Evolutionary conservation across 768 basidiomycete species (phyloP), one percentile per base, ranked within the genome.

Genomic region (Hericium alpestre): DNA sequence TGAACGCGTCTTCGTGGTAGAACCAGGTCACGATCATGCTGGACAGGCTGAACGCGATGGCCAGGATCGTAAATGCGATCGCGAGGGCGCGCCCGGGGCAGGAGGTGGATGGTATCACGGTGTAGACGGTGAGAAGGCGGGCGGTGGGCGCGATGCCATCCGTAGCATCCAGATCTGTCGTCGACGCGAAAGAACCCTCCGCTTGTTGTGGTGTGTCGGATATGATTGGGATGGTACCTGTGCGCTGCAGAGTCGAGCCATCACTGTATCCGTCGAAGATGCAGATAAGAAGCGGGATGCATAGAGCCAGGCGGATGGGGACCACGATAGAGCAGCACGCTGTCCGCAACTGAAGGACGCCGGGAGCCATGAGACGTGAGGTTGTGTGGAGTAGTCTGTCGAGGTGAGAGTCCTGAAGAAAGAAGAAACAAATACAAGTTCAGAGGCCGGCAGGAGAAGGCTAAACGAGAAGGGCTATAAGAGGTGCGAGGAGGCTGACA

Each of bases 281-380:
- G 52, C 55, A 61, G 38, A 61, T 56, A 37, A 61, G 60, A 4
- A 59, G 58, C 6, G 60, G 60, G 20, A 61, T 51, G 46, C 60
- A 59, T 38, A 61, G 43, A 4, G 60, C 60, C 27, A 61, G 54
- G 48, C 60, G 60, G 40, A 61, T 13, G 25, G 60, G 60, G 55
- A 61, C 27, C 54, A 59, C 57, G 12, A 61, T 54, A 8, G 60
- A 53, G 20, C 52, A 56, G 53, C 60, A 61, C 23, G 49, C 60
- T 2, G 51, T 59, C 13, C 55, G 60, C 1, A 61, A 55, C 25
- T 52, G 58, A 16, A 59, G 39, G 13, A 61, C 54, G 41, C 27
- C 27, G 27, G 27, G 27, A 32, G 27, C 27, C 27, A 32, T 32
- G 3, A 7, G 2, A 9, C 27, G 27, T 32, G 27, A 32, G 27